Conservation (phyloP, 2,329 filamentous ascomycete genomes). For the Ilyonectria sp. region DNA sequence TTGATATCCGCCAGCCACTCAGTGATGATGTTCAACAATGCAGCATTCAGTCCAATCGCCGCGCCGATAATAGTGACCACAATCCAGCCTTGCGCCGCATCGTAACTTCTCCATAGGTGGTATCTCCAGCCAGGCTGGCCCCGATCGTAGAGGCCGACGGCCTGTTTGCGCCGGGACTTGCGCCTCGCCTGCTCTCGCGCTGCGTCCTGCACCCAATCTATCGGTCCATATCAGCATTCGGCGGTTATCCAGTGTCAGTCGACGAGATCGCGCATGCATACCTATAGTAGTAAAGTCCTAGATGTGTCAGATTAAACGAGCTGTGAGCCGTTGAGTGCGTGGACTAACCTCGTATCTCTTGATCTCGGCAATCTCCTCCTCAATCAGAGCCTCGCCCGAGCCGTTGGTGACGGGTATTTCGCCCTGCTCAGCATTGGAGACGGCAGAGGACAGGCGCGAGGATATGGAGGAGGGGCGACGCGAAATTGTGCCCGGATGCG, state of each 20-base stretch:
- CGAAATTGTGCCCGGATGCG: slow-evolving; percentile 51
- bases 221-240: slow-evolving; percentile 49
- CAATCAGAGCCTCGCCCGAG: slow-evolving; percentile 79
- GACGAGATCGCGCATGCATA: slow-evolving; percentile 53
- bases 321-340: background rate
- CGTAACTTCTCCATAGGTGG: slow-evolving; percentile 88
- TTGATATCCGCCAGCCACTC: slow-evolving; percentile 98
- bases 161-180: slow-evolving; percentile 80
- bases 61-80: slow-evolving; percentile 93
- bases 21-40: slow-evolving; percentile 93
- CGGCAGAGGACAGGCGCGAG: slow-evolving; percentile 77
- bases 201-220: slow-evolving; percentile 98
- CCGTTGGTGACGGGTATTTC: slow-evolving; percentile 65
- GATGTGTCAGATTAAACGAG: slow-evolving; percentile 48
- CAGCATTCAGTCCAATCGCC: slow-evolving; percentile 95
- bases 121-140: slow-evolving; percentile 83
- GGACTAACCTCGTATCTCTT: slow-evolving; percentile 87
- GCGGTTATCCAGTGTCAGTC: slow-evolving; percentile 14
- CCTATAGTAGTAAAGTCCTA: slow-evolving; percentile 94
- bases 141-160: slow-evolving; percentile 79
- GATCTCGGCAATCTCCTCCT: slow-evolving; percentile 97
- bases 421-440: slow-evolving; percentile 76
- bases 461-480: slow-evolving; percentile 73
- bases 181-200: slow-evolving; percentile 89
- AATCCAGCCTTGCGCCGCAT: slow-evolving; percentile 98